Evolutionary conservation across 345 rosid species (phyloP).

Genomic region (Eucalyptus curtisii): DNA sequence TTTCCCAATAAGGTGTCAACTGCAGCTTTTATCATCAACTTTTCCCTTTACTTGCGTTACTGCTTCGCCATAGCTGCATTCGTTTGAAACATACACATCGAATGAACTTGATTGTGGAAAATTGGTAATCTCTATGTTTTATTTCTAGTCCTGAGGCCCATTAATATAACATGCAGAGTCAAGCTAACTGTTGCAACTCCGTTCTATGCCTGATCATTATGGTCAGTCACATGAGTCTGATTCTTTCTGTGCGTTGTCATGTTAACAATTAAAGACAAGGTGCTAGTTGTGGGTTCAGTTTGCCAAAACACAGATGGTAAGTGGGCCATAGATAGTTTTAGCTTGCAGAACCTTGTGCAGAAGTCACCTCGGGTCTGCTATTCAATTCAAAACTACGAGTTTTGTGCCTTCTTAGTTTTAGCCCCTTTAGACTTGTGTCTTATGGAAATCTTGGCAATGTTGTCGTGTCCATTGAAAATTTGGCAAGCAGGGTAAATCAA

Average conservation of each 20-base stretch:
- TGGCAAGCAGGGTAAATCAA: background rate
- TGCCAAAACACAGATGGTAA: background rate
- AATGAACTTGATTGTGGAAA: background rate
- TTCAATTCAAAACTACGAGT: background rate
- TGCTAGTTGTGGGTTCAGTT: background rate
- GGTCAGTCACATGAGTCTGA: constrained; percentile 12
- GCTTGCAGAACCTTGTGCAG: background rate
- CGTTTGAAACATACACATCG: background rate
- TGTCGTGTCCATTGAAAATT: background rate
- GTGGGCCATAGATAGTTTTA: background rate
- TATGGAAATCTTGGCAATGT: background rate
- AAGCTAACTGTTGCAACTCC: constrained; percentile 20
- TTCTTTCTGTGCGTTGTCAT: background rate
- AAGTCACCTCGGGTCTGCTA: background rate
- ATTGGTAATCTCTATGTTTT: background rate
- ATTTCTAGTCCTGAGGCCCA: background rate
- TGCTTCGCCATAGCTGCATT: background rate
- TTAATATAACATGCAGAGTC: constrained; percentile 4
- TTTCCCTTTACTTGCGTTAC: background rate
- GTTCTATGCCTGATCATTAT: constrained; percentile 9
- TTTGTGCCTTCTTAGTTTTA: background rate
- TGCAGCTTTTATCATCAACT: background rate
- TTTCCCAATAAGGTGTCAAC: constrained; percentile 13
- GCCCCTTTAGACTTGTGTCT: background rate
- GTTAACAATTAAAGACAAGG: background rate